Evolutionary conservation across 257 asterid genomes (phyloP).

Genomic region (Paraleonurus japonicus): DNA sequence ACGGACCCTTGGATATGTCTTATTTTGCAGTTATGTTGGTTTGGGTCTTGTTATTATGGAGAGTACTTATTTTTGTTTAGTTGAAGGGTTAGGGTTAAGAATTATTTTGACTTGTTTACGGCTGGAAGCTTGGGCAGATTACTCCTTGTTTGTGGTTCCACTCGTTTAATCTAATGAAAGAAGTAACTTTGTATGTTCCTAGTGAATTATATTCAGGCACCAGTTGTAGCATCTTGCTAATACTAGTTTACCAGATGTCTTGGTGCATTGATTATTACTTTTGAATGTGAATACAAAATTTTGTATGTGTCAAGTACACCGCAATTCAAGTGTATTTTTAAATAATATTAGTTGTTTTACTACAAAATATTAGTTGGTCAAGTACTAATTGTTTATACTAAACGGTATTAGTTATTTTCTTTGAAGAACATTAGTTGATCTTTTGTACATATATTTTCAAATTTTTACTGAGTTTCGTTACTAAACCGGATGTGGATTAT

Average conservation of each 20-base stretch:
- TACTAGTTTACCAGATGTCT: no score
- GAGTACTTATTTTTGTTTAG: not conserved
- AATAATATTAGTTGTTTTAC: no score
- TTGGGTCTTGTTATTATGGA: not conserved
- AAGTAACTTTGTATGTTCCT: not conserved
- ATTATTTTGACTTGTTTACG: not conserved
- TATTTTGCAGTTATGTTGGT: not conserved
- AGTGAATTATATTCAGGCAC: not conserved
- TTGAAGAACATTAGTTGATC: no score
- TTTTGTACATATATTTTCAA: not conserved
- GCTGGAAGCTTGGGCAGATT: not conserved
- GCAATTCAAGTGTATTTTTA: no score
- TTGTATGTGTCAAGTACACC: no score
- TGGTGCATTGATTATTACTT: not conserved
- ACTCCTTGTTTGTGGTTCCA: not conserved
- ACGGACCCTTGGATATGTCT: not conserved
- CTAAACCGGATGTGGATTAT: not conserved
- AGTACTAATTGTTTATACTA: no score
- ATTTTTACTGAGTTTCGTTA: no score
- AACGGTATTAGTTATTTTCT: no score
- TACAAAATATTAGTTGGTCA: no score
- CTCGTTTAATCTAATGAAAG: not conserved
- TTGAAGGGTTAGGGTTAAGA: not conserved
- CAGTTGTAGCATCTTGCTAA: not conserved
- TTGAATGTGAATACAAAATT: no score